These are phyloP conservation scores for Pholiota molesta DNA, from an alignment of 768 basidiomycete genomes.

Conservation along the genomic window DNA sequence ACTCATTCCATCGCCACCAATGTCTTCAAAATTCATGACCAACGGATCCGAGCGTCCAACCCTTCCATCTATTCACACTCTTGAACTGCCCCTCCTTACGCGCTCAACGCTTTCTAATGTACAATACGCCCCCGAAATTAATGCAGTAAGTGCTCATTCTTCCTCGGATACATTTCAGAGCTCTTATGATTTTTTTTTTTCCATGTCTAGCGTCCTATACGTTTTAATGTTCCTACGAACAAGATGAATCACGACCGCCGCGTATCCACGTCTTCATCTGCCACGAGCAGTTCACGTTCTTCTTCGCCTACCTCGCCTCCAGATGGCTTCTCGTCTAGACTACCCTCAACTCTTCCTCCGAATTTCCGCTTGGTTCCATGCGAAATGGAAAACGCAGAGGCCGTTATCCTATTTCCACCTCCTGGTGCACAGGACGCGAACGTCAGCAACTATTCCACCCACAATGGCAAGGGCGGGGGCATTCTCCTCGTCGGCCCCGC, in stretches of 20 bases:
- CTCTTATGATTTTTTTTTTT: not conserved
- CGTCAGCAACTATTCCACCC: conserved; percentile 17
- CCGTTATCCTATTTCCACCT: conserved; percentile 48
- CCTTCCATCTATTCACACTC: conserved; percentile 55
- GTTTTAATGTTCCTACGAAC: conserved; percentile 9
- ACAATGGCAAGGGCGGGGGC: conserved; percentile 26
- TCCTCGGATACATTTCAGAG: not conserved
- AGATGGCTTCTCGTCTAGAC: conserved; percentile 14
- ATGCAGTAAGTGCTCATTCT: conserved; percentile 14
- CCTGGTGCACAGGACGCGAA: conserved; percentile 15
- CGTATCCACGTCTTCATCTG: conserved; percentile 32
- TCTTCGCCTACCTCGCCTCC: conserved; percentile 19
- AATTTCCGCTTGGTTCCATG: conserved; percentile 51
- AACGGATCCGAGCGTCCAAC: conserved; percentile 40
- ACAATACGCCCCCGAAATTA: conserved; percentile 22
- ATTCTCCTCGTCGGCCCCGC: conserved; percentile 55
- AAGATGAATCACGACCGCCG: conserved; percentile 26
- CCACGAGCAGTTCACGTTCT: conserved; percentile 18
- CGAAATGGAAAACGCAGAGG: conserved; percentile 55
- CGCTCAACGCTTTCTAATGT: conserved; percentile 20
- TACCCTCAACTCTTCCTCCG: conserved; percentile 17
- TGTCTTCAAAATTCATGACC: conserved; percentile 17
- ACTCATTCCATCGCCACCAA: conserved; percentile 5
- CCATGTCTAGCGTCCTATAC: conserved; percentile 14
- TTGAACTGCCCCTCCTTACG: conserved; percentile 39